A percentile compares a stretch with the other conserved stretches of the same genome.
These are phyloP conservation scores for Mortierella sp. DNA, from an alignment of 371 early-diverging fungal species.

Conservation along the genomic window DNA sequence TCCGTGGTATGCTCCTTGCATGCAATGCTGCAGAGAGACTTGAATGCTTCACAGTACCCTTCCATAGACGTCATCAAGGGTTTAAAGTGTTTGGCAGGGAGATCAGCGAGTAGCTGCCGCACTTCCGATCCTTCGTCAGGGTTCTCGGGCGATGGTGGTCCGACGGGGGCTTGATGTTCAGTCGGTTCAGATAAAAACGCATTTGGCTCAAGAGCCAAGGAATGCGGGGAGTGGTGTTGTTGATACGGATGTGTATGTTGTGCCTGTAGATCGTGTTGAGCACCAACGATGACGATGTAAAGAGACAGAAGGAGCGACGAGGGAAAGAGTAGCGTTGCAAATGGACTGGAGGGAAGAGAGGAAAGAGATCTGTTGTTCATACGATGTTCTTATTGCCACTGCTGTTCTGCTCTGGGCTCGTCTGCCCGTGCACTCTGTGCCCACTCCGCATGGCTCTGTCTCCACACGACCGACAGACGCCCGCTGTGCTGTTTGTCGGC, in stretches of 20 bases:
- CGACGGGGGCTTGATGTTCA: too few species aligned
- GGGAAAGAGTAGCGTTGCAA: conserved; percentile 2
- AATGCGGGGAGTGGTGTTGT: not conserved
- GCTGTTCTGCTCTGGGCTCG: too few species aligned
- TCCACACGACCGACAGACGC: too few species aligned
- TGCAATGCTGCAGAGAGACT: conserved; percentile 11
- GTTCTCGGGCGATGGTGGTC: conserved; percentile 2
- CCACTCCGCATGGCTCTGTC: too few species aligned
- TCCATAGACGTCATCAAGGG: conserved; percentile 24
- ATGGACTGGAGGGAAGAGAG: not conserved
- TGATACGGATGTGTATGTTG: not conserved
- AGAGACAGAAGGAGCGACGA: conserved; percentile 7
- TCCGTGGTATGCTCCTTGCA: conserved; percentile 10
- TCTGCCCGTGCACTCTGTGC: too few species aligned
- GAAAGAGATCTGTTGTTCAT: not conserved
- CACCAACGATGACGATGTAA: conserved; percentile 1
- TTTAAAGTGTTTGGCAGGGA: conserved; percentile 25
- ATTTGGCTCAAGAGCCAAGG: too few species aligned
- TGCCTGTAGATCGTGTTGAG: conserved; percentile 7
- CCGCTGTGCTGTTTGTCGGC: too few species aligned
- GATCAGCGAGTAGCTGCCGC: conserved; percentile 3
- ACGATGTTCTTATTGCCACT: not conserved
- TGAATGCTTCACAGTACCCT: conserved; percentile 26
- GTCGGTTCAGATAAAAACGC: too few species aligned
- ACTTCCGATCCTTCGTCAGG: not conserved